These are phyloP conservation scores for Trichoderma harzianum DNA, from an alignment of 2,329 filamentous ascomycete genomes.

Conservation along the genomic window DNA sequence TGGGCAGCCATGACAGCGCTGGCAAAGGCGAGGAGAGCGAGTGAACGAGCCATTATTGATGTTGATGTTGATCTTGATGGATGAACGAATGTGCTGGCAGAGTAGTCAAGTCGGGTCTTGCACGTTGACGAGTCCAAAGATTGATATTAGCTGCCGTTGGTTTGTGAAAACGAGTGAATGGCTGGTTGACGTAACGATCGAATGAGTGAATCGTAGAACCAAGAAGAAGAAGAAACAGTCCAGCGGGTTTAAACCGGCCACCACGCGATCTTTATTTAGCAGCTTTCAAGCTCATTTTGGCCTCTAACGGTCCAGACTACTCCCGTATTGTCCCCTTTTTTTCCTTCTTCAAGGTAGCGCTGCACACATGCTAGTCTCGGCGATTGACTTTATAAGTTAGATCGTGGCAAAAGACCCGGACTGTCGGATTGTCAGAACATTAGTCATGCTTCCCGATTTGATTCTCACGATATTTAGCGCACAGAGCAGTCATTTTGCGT, in stretches of 20 bases:
- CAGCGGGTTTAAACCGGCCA: neutral
- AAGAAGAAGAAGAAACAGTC: neutral
- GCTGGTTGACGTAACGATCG: neutral
- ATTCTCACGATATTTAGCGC: neutral
- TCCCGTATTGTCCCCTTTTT: neutral
- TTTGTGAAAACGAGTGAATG: constrained; percentile 1
- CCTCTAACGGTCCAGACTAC: neutral
- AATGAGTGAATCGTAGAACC: neutral
- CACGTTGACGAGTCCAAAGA: neutral
- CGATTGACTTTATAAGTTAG: constrained; percentile 10
- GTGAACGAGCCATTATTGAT: constrained; percentile 21
- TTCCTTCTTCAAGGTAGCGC: neutral
- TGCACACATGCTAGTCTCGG: constrained; percentile 9
- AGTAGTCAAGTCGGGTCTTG: neutral
- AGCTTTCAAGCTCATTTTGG: neutral
- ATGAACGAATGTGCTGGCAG: neutral
- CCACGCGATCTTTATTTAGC: neutral
- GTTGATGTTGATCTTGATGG: neutral
- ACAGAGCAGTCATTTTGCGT: neutral
- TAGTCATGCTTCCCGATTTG: neutral
- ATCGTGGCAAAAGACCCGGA: neutral
- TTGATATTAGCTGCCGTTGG: neutral
- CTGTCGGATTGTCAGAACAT: neutral
- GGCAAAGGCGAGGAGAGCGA: constrained; percentile 27
- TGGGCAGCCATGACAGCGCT: constrained; percentile 27